Evolutionary conservation across 2,329 filamentous ascomycete genomes (phyloP).

Genomic region (Juglanconis oblonga): DNA sequence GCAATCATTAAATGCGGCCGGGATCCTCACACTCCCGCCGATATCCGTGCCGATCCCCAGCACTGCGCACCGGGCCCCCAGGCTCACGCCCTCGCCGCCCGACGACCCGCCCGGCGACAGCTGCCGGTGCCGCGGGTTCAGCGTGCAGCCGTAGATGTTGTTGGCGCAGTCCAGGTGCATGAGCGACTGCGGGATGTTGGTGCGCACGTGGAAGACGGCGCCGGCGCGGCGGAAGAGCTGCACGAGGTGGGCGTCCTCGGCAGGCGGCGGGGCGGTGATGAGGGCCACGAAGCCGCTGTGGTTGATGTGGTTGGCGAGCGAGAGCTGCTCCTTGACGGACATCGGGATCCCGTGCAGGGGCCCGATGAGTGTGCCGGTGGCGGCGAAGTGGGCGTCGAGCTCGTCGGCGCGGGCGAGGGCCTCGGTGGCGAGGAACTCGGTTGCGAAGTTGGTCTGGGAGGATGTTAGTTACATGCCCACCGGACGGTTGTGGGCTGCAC

Average conservation of each 20-base stretch:
- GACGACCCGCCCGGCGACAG: slow-evolving; percentile 40
- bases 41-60: slow-evolving; percentile 27
- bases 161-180: slow-evolving; percentile 34
- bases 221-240: slow-evolving; percentile 33
- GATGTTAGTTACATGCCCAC: neutral
- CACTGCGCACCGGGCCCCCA: slow-evolving; percentile 35
- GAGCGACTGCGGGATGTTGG: slow-evolving; percentile 38
- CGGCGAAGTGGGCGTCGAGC: slow-evolving; percentile 38
- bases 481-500: neutral
- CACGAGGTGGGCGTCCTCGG: slow-evolving; percentile 31
- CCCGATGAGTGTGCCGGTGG: slow-evolving; percentile 40
- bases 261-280: slow-evolving; percentile 13
- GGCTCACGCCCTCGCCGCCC: slow-evolving; percentile 39
- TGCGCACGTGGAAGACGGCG: slow-evolving; percentile 40
- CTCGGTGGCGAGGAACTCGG: slow-evolving; percentile 36
- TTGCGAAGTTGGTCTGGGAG: slow-evolving; percentile 19
- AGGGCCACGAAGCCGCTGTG: slow-evolving; percentile 32
- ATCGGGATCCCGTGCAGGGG: slow-evolving; percentile 39
- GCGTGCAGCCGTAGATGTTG: slow-evolving; percentile 36
- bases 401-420: slow-evolving; percentile 35
- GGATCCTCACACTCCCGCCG: slow-evolving; percentile 13
- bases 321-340: slow-evolving; percentile 23
- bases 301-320: slow-evolving; percentile 20
- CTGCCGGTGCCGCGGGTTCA: slow-evolving; percentile 37
- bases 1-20: slow-evolving; percentile 15